Base-by-base conservation (phyloP, 371 early-diverging fungal genomes). In the Zopfochytrium polystomum region DNA sequence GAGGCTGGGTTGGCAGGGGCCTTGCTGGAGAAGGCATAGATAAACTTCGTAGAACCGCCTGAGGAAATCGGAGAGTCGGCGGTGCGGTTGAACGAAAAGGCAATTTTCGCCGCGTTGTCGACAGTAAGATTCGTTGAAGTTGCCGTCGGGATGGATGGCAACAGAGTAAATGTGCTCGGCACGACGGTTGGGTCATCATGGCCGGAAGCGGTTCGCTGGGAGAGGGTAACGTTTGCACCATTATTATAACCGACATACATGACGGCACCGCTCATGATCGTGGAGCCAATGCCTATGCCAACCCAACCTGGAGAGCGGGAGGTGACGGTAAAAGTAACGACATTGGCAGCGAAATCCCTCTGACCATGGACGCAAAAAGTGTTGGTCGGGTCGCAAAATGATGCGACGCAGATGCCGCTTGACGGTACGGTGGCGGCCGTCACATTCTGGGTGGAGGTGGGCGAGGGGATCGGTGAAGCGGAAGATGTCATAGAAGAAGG, bases 201-300 rank as follows among this genome's bases (percentile, higher is more conserved):
- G 2, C 65, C 65, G 7, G 2, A 25, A 7, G 55, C 51, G 23
- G 1, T 22, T 6, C 65, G 52, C 42, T 55, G 54, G 15, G 65
- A 59, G 20, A 65, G 11, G 26, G 54, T 22, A 30, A 31, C 22
- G 2, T 11, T 20, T 7, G 53, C 53, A 13, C 20, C 52, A 29
- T 34, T 31, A 32, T 58, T 55, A 66, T 66, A 69, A 7, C 52
- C 57, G 31, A 62, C 52, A 32, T 62, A 70, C 42, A 70, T 55
- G 52, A 51, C 52, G 3, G 63, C 44, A 27, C 57, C 63, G 1
- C 45, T 18, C 67, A 70, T 70, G 44, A 27, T n/a, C 15, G 23
- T 34, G 18, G 55, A 44, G 11, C 69, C 72, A 30, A 71, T 25
- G 43, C 71, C 71, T 22, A 71, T 38, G 30, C 34, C 58, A 13